Evolutionary conservation across 31 red algal genomes (phyloP).

Genomic region (Asparagopsis taxiformis): DNA sequence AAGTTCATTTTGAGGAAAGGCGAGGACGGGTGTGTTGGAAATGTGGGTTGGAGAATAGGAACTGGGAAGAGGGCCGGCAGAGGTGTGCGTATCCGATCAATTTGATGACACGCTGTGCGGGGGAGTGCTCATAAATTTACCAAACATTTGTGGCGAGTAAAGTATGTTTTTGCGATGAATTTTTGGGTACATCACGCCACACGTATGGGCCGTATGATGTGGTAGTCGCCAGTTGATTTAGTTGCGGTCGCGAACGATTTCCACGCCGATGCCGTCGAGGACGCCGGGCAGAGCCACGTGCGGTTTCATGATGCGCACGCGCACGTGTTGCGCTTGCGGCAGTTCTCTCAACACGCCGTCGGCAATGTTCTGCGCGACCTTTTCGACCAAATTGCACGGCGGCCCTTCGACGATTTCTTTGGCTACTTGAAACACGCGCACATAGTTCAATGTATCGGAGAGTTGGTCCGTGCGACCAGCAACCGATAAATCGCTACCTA

Average conservation of each 20-base stretch:
- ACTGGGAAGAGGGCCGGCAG: neutral
- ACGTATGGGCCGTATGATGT: neutral
- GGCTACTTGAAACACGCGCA: conserved; percentile 41
- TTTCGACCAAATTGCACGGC: conserved; percentile 59
- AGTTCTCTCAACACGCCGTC: conserved; percentile 27
- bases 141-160: neutral
- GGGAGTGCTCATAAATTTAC: neutral
- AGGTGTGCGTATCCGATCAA: neutral
- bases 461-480: conserved; percentile 37
- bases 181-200: neutral
- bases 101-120: neutral
- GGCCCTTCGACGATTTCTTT: conserved; percentile 21
- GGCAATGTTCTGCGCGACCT: conserved; percentile 61
- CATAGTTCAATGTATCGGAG: conserved; percentile 57
- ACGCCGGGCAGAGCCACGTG: conserved; percentile 68
- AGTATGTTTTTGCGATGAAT: neutral
- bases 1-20: neutral
- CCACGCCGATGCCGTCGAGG: conserved; percentile 65
- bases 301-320: conserved; percentile 79
- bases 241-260: conserved; percentile 35
- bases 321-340: conserved; percentile 21
- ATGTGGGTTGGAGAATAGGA: neutral
- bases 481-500: conserved; percentile 25
- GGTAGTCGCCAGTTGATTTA: neutral
- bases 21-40: neutral